A percentile compares a stretch with the other conserved stretches of the same genome.
These are phyloP conservation scores for Aspergillus glaucus DNA, from an alignment of 2,329 filamentous ascomycete species.

Conservation along the genomic window DNA sequence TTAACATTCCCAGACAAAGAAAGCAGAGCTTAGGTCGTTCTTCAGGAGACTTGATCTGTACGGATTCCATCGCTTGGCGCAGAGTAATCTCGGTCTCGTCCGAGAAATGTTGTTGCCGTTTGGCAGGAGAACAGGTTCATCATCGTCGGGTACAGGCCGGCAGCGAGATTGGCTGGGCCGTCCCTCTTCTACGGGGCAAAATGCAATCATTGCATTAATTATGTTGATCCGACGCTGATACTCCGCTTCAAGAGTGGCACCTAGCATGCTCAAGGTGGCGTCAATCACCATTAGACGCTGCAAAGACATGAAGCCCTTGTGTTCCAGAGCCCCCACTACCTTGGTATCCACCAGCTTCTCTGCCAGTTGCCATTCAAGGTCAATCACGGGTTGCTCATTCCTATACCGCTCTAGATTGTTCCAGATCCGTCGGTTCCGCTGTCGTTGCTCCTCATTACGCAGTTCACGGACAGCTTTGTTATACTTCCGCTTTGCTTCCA, in stretches of 20 bases:
- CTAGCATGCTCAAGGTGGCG: slow-evolving; percentile 15
- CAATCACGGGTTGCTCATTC: slow-evolving; percentile 16
- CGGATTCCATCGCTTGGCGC: too few species aligned
- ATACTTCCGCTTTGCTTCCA: slow-evolving; percentile 9
- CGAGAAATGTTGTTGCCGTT: too few species aligned
- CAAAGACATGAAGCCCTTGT: slow-evolving; percentile 14
- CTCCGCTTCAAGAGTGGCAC: slow-evolving; percentile 15
- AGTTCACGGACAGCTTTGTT: slow-evolving; percentile 10
- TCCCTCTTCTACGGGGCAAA: slow-evolving; percentile 19
- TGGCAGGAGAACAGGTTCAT: too few species aligned
- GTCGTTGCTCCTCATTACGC: slow-evolving; percentile 12
- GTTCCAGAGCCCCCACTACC: slow-evolving; percentile 10
- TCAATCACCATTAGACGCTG: slow-evolving; percentile 20
- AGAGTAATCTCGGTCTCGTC: too few species aligned
- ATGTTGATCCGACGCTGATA: slow-evolving; percentile 14
- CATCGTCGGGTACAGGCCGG: too few species aligned
- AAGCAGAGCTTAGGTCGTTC: too few species aligned
- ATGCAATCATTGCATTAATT: slow-evolving; percentile 7
- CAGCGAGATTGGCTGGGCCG: background rate
- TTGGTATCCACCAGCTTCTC: slow-evolving; percentile 9
- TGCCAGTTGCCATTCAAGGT: slow-evolving; percentile 13
- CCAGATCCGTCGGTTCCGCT: slow-evolving; percentile 4
- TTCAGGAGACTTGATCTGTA: too few species aligned
- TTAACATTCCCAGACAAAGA: too few species aligned
- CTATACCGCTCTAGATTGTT: slow-evolving; percentile 10